Conservation (phyloP, 495 filamentous ascomycete genomes). For the Aspergillus olivimuriae region DNA sequence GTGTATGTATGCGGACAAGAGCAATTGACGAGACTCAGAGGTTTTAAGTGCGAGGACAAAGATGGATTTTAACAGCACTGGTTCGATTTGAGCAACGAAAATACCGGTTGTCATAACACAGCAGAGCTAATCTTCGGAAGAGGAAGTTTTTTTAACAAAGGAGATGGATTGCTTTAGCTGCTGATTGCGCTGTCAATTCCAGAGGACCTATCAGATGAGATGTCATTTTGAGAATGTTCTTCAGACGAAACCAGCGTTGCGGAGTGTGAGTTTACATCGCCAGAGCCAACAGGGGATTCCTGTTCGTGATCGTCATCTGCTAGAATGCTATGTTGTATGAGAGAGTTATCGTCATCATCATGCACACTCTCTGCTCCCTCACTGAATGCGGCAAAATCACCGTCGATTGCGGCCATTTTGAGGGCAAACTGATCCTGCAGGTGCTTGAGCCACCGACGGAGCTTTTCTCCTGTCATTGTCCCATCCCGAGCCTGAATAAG, state of each 20-base stretch:
- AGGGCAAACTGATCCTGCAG: slow-evolving; percentile 72
- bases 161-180: too few relatives aligned
- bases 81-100: too few relatives aligned
- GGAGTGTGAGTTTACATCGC: background rate
- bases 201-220: background rate
- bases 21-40: too few relatives aligned
- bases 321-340: too few relatives aligned
- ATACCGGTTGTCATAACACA: too few relatives aligned
- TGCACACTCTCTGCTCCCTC: background rate
- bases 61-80: too few relatives aligned
- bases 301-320: too few relatives aligned
- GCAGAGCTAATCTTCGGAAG: too few relatives aligned
- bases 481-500: slow-evolving; percentile 65
- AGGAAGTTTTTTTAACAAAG: too few relatives aligned
- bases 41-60: too few relatives aligned
- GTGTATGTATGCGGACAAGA: too few relatives aligned
- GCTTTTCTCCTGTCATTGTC: slow-evolving; percentile 55
- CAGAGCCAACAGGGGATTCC: too few relatives aligned
- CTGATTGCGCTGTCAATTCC: background rate
- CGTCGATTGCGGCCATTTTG: slow-evolving; percentile 58
- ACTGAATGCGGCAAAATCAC: slow-evolving; percentile 2
- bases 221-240: background rate
- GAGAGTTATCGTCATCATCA: background rate
- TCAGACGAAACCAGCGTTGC: background rate
- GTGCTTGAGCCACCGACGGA: slow-evolving; percentile 59